These are phyloP conservation scores for Tylopilus sp. DNA, from an alignment of 768 basidiomycete genomes.

Conservation along the genomic window DNA sequence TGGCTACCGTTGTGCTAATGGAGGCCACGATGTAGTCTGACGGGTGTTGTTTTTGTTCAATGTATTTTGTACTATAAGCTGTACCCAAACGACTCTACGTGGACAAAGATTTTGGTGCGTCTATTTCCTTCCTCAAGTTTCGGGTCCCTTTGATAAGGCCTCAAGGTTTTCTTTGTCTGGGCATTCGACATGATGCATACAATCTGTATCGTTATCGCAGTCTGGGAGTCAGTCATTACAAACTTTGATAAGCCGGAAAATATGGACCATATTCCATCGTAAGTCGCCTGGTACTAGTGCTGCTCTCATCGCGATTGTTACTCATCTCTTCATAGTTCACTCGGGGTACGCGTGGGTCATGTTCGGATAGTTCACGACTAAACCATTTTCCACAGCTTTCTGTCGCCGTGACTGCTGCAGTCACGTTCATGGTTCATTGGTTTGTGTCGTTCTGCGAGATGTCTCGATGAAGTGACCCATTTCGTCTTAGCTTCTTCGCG, in stretches of 20 bases:
- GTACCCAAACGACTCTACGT: slow-evolving; percentile 25
- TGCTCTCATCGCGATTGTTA: not conserved
- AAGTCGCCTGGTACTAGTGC: slow-evolving; percentile 5
- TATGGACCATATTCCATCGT: slow-evolving; percentile 32
- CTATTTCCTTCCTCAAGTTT: not conserved
- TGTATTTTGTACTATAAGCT: slow-evolving; percentile 30
- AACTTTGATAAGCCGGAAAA: slow-evolving; percentile 23
- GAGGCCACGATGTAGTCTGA: slow-evolving; percentile 22
- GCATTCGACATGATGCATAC: slow-evolving; percentile 30
- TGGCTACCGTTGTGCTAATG: slow-evolving; percentile 1
- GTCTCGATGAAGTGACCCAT: not conserved
- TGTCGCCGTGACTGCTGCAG: slow-evolving; percentile 28
- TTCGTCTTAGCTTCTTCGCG: slow-evolving; percentile 26
- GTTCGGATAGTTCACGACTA: not conserved
- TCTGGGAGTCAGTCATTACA: slow-evolving; percentile 29
- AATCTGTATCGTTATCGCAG: slow-evolving; percentile 19
- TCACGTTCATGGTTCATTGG: slow-evolving; percentile 35
- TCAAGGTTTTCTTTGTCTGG: slow-evolving; percentile 30
- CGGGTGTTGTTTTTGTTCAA: slow-evolving; percentile 33
- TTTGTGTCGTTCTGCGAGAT: not conserved
- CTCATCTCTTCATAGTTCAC: slow-evolving; percentile 16
- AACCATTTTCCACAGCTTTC: slow-evolving; percentile 21
- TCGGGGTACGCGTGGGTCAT: slow-evolving; percentile 19
- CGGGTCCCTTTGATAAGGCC: not conserved
- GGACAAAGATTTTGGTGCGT: slow-evolving; percentile 29